A percentile compares a stretch with the other conserved stretches of the same genome.
phyloP scores from a whole-genome alignment of 768 basidiomycete species.

The Pisolithus orientalis region DNA sequence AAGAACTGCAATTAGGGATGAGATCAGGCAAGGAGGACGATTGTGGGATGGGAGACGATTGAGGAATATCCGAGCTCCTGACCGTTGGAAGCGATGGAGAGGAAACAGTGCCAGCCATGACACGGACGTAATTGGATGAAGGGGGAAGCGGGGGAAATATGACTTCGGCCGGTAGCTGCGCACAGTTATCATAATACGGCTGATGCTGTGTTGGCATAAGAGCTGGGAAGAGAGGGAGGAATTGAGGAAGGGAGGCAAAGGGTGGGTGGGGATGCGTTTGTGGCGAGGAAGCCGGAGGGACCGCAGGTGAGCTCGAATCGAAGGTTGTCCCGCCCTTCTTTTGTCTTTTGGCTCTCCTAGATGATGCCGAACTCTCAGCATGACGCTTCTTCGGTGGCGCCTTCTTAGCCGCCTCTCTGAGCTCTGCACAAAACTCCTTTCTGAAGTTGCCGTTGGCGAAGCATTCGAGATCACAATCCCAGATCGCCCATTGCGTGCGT shows the following conservation, averaged over 20 bases:
- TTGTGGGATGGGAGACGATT: slow-evolving; percentile 25
- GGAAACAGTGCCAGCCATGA: slow-evolving; percentile 13
- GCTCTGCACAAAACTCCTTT: slow-evolving; percentile 46
- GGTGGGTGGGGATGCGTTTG: slow-evolving; percentile 20
- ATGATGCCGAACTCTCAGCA: slow-evolving; percentile 30
- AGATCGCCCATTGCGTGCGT: slow-evolving; percentile 84
- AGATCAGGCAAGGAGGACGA: slow-evolving; percentile 53
- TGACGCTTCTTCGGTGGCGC: slow-evolving; percentile 32
- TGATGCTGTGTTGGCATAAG: slow-evolving; percentile 62
- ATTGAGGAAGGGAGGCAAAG: slow-evolving; percentile 19
- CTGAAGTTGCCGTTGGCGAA: slow-evolving; percentile 81
- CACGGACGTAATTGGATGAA: slow-evolving; percentile 34
- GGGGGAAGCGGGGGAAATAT: slow-evolving; percentile 72
- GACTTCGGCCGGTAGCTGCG: slow-evolving; percentile 53
- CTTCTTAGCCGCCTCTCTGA: slow-evolving; percentile 27
- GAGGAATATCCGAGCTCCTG: slow-evolving; percentile 17
- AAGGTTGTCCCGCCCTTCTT: slow-evolving; percentile 31
- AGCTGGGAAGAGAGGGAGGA: slow-evolving; percentile 41
- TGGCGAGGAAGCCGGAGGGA: not conserved
- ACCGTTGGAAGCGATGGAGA: slow-evolving; percentile 16
- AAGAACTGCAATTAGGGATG: slow-evolving; percentile 56
- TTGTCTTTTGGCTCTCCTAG: slow-evolving; percentile 41
- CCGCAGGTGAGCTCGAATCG: slow-evolving; percentile 18
- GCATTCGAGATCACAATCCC: slow-evolving; percentile 74
- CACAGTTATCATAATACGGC: slow-evolving; percentile 62